These are phyloP conservation scores for Candida tibetensis DNA, from an alignment of 805 yeast genomes.

Conservation along the genomic window DNA sequence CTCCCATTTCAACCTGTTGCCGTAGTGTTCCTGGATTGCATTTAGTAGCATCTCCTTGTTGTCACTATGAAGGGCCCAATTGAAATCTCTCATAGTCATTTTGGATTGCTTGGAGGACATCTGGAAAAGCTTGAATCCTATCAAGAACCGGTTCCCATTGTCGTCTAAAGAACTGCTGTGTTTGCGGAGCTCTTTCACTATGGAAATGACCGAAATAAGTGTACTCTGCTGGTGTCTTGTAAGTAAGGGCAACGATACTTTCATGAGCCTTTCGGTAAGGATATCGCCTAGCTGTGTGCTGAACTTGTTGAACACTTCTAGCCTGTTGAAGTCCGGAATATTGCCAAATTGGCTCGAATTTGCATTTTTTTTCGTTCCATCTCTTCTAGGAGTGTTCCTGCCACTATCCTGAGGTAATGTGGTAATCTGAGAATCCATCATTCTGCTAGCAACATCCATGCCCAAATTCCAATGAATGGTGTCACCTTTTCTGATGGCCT, in stretches of 20 bases:
- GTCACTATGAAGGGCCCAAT: constrained; percentile 85
- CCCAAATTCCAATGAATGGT: constrained; percentile 33
- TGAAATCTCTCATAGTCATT: constrained; percentile 74
- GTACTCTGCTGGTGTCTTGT: constrained; percentile 93
- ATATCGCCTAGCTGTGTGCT: constrained; percentile 42
- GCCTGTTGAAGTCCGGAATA: neutral
- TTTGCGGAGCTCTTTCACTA: constrained; percentile 54
- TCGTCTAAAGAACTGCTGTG: constrained; percentile 47
- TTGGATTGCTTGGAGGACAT: constrained; percentile 46
- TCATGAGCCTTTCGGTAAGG: constrained; percentile 59
- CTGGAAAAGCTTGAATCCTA: constrained; percentile 68
- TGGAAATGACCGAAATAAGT: constrained; percentile 63
- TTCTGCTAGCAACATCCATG: constrained; percentile 20
- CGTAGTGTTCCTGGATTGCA: constrained; percentile 42
- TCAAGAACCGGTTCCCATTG: constrained; percentile 67
- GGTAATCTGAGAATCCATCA: constrained; percentile 9
- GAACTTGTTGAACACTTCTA: constrained; percentile 25
- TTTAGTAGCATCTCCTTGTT: constrained; percentile 66
- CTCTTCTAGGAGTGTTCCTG: constrained; percentile 1
- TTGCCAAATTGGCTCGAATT: neutral
- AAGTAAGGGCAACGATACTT: constrained; percentile 68
- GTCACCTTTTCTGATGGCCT: constrained; percentile 43
- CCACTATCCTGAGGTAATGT: neutral
- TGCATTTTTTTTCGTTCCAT: too few species aligned
- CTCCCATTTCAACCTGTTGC: constrained; percentile 56